Evolutionary conservation across 2,329 filamentous ascomycete species (phyloP), one percentile per base, ranked within the genome.

Genomic region (Aspergillus calidoustus): DNA sequence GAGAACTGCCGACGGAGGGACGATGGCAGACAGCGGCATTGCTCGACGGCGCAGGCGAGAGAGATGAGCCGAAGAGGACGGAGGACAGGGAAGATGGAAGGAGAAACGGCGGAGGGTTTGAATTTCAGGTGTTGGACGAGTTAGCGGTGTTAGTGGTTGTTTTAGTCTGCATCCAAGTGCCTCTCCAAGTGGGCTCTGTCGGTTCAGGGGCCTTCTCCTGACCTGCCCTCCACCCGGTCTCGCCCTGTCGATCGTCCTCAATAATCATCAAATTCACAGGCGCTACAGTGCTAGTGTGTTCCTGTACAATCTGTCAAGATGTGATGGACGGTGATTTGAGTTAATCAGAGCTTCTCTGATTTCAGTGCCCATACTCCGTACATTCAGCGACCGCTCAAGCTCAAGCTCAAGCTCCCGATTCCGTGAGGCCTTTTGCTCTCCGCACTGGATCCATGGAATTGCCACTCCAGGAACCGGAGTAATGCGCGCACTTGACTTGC

Each of bases 171-270:
- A 51, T 51, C 49, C 49, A 23, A 48, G 28, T 38, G 23, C 34
- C 34, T 22, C n/a, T 19, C 55, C 25, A 59, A 59, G 57, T 52
- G 51, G 54, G 34, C 47, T 48, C 44, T n/a, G 15, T 22, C 25
- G 23, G 38, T 41, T 63, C 64, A 65, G 57, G 60, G 60, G 56
- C 54, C 41, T 31, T 23, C 49, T 49, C 51, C 57, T 58, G 46
- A 63, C 57, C 31, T 34, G 51, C 25, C 38, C 49, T 44, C 49
- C 55, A 60, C 48, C 58, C 31, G 57, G 66, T 71, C 70, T 71
- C 66, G 68, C 66, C 69, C 62, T 61, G 68, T 66, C 67, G 71
- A 72, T 72, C 71, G 58, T 7, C 25, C 64, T 66, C 70, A 73
- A 68, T 66, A 61, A 54, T 34, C 48, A 60, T 28, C 25, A 31